A percentile compares a stretch with the other conserved stretches of the same genome.
Conservation (phyloP, 495 filamentous ascomycete species). For the Lasiosphaeris hirsuta region DNA sequence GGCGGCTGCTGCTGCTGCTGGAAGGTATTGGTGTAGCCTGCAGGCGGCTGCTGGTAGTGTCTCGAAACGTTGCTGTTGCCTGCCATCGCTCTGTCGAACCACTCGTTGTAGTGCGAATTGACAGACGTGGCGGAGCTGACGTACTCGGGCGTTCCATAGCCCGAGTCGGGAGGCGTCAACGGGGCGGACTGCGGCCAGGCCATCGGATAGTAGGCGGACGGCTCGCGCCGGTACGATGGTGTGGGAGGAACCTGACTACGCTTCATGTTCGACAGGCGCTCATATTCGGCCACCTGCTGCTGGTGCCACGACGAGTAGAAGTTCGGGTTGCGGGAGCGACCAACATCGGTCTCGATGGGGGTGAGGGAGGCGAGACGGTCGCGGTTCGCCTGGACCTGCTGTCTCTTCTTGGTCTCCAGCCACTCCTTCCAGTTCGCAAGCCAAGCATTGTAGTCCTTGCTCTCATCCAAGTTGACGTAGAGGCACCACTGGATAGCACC, state of each 20-base stretch:
- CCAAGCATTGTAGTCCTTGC: constrained; percentile 81
- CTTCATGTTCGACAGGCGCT: constrained; percentile 40
- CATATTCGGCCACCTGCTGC: constrained; percentile 51
- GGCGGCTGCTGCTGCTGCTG: constrained; percentile 25
- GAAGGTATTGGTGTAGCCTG: constrained; percentile 52
- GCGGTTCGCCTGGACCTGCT: constrained; percentile 46
- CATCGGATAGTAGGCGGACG: constrained; percentile 37
- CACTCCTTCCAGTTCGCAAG: constrained; percentile 79
- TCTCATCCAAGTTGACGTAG: constrained; percentile 79
- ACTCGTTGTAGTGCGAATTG: constrained; percentile 46
- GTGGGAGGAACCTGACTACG: constrained; percentile 43
- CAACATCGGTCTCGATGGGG: constrained; percentile 65
- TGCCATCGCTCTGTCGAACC: constrained; percentile 39
- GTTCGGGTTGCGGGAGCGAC: constrained; percentile 32
- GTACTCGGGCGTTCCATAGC: constrained; percentile 51
- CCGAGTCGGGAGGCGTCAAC: constrained; percentile 48
- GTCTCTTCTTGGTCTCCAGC: constrained; percentile 58
- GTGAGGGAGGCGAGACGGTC: constrained; percentile 54
- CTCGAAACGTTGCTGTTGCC: constrained; percentile 28
- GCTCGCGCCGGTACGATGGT: constrained; percentile 48
- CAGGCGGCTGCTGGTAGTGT: constrained; percentile 30
- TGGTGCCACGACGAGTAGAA: constrained; percentile 50
- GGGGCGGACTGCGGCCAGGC: constrained; percentile 40
- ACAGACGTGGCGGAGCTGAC: constrained; percentile 40
- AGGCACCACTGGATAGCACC: constrained; percentile 79